Percentiles rank a stretch among this genome's conserved stretches.
These are phyloP conservation scores for Perilla frutescens DNA, from an alignment of 257 asterid genomes.

Conservation along the genomic window DNA sequence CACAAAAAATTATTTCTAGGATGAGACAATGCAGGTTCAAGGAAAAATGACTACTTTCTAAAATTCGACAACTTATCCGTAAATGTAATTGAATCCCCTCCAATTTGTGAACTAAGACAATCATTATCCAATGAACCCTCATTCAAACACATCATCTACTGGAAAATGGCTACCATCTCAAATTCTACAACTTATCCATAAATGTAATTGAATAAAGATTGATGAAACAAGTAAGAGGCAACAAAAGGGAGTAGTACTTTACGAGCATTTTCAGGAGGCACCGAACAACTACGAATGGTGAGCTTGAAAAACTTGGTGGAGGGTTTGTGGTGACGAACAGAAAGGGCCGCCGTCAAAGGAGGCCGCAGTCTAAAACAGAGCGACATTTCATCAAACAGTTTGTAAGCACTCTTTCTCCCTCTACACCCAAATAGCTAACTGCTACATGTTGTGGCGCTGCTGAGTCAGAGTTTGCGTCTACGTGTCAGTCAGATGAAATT, in stretches of 20 bases:
- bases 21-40: not conserved
- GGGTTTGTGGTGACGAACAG: slow-evolving; percentile 35
- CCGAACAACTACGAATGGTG: slow-evolving; percentile 43
- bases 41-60: no score
- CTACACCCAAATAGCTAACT: not conserved
- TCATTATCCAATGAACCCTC: not conserved
- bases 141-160: not conserved
- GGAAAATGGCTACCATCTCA: not conserved
- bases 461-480: not conserved
- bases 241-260: slow-evolving; percentile 39
- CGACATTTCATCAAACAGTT: slow-evolving; percentile 40
- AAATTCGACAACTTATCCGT: no score
- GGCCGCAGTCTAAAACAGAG: slow-evolving; percentile 40
- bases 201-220: slow-evolving; percentile 5
- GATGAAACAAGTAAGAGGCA: not conserved
- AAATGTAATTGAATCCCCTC: not conserved
- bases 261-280: slow-evolving; percentile 43
- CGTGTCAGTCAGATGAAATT: not conserved
- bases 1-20: not conserved
- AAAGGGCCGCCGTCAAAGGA: slow-evolving; percentile 30
- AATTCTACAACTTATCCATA: not conserved
- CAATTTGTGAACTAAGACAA: not conserved
- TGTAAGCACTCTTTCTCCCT: not conserved
- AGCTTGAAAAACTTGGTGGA: slow-evolving; percentile 34
- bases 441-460: no score